Evolutionary conservation across 305 asterid species (phyloP).

Genomic region (Coffea humblotiana): DNA sequence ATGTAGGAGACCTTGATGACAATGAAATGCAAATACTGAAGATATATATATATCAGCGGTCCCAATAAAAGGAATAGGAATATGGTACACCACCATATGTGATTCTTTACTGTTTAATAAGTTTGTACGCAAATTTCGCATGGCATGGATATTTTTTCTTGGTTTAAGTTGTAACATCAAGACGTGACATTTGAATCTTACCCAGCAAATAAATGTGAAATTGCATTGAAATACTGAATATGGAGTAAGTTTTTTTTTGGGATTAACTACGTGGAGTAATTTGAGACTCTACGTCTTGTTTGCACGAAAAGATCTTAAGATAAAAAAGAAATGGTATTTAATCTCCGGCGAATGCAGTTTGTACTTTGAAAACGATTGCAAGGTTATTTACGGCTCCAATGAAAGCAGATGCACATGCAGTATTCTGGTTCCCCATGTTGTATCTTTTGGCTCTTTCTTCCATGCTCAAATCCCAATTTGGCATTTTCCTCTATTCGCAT

Average conservation of each 20-base stretch:
- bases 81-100: no score
- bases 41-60: not conserved
- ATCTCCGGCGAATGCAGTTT: not conserved
- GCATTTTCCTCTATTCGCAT: conserved; percentile 5
- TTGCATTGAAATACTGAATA: not conserved
- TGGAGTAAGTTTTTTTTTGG: not conserved
- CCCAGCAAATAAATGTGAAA: not conserved
- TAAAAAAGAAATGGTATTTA: not conserved
- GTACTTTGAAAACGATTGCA: conserved; percentile 27
- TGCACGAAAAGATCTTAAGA: conserved; percentile 5
- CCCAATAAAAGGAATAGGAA: not conserved
- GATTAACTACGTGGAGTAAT: no score
- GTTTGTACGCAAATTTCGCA: not conserved
- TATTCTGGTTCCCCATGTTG: conserved; percentile 26
- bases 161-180: not conserved
- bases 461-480: conserved; percentile 17
- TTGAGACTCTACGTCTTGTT: conserved; percentile 9
- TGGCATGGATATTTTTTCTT: not conserved
- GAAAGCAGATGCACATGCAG: conserved; percentile 39
- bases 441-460: conserved; percentile 26
- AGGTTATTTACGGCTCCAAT: conserved; percentile 26
- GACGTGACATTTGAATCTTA: not conserved
- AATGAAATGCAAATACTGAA: not conserved
- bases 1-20: not conserved
- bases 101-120: no score